Conservation (phyloP, 2,329 filamentous ascomycete species). For the Clonostachys rosea region DNA sequence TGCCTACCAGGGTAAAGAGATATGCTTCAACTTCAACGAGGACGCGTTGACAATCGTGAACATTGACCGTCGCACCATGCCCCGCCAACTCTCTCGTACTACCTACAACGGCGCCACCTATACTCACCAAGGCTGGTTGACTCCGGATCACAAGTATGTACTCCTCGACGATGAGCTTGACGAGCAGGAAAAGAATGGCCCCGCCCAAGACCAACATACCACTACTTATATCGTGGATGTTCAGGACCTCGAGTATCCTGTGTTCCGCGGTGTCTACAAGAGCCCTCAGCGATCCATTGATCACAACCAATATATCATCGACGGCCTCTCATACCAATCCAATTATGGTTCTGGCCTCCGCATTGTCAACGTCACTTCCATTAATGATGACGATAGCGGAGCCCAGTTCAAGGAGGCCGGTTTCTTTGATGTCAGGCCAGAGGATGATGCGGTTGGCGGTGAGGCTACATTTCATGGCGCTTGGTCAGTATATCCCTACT, state of each 20-base stretch:
- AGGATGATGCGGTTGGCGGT: constrained; percentile 32
- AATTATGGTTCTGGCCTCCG: constrained; percentile 43
- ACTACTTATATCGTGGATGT: constrained; percentile 47
- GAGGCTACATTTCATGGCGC: constrained; percentile 28
- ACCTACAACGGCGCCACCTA: constrained; percentile 49
- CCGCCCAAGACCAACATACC: constrained; percentile 29
- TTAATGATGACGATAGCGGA: constrained; percentile 29
- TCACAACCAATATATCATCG: constrained; percentile 38
- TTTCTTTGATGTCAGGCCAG: constrained; percentile 41
- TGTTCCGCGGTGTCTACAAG: constrained; percentile 31
- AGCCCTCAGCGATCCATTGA: constrained; percentile 30
- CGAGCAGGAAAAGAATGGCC: constrained; percentile 33
- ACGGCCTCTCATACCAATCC: constrained; percentile 35
- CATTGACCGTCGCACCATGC: constrained; percentile 38
- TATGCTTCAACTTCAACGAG: constrained; percentile 17
- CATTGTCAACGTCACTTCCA: constrained; percentile 22
- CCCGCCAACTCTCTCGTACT: constrained; percentile 42
- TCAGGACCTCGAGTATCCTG: constrained; percentile 26
- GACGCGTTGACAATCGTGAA: constrained; percentile 28
- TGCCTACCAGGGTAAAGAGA: constrained; percentile 9
- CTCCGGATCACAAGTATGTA: constrained; percentile 31
- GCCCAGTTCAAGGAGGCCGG: constrained; percentile 29
- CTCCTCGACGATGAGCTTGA: constrained; percentile 50
- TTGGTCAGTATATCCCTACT: constrained; percentile 39
- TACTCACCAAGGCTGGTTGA: constrained; percentile 50